These are phyloP conservation scores for Boletus rex-veris DNA, from an alignment of 768 basidiomycete species.

Conservation along the genomic window DNA sequence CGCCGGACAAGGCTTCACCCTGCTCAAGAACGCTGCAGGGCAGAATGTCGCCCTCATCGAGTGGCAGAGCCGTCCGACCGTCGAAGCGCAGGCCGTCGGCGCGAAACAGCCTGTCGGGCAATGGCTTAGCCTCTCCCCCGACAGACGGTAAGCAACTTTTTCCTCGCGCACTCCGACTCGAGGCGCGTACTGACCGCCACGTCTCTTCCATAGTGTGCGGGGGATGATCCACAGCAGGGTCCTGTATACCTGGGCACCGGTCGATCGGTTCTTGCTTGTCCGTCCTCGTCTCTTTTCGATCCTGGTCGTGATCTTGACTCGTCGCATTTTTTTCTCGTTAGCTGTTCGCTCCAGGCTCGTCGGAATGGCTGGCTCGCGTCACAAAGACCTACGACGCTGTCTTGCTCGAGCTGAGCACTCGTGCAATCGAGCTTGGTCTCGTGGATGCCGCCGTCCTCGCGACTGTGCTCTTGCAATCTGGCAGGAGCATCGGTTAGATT, in stretches of 20 bases:
- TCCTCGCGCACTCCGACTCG: background rate
- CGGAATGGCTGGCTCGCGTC: constrained; percentile 48
- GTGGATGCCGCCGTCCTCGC: constrained; percentile 51
- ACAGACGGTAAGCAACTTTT: constrained; percentile 36
- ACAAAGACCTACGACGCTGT: constrained; percentile 43
- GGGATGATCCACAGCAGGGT: constrained; percentile 50
- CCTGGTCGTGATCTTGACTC: background rate
- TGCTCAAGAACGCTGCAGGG: constrained; percentile 47
- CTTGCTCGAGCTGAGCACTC: constrained; percentile 52
- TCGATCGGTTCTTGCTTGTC: constrained; percentile 46
- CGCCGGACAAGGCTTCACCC: constrained; percentile 52
- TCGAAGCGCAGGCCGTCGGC: constrained; percentile 53
- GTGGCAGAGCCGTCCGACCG: constrained; percentile 46
- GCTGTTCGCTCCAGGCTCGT: constrained; percentile 44
- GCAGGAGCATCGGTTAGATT: constrained; percentile 56
- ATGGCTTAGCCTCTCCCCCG: constrained; percentile 54
- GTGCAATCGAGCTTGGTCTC: constrained; percentile 52
- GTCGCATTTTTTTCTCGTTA: constrained; percentile 19
- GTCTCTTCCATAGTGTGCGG: constrained; percentile 23
- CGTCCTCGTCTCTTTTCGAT: background rate
- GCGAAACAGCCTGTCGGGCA: constrained; percentile 46
- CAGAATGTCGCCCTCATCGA: constrained; percentile 53
- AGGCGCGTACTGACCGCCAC: background rate
- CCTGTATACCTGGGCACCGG: constrained; percentile 54
- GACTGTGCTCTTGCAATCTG: constrained; percentile 53